Conservation (phyloP, 2,329 filamentous ascomycete species). For the Sclerotiophoma versabilis region DNA sequence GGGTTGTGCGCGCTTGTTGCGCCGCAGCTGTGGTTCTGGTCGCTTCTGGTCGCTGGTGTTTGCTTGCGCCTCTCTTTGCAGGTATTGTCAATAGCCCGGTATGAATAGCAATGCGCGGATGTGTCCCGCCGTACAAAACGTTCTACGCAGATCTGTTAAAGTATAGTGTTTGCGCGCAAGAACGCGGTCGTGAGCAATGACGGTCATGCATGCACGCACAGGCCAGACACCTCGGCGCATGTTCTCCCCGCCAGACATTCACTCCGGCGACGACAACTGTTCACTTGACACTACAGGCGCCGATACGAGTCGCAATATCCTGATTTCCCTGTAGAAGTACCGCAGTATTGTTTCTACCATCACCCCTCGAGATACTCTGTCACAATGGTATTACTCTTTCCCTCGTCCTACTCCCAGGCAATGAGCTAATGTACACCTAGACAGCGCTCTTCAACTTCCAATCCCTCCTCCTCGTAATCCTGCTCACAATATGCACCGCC, state of each 20-base stretch:
- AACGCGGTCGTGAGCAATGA: conserved; percentile 11
- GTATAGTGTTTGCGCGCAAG: conserved; percentile 6
- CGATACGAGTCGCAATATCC: background rate
- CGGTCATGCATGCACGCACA: conserved; percentile 21
- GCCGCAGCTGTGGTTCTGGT: background rate
- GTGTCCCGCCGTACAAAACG: background rate
- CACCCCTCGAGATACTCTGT: background rate
- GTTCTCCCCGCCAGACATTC: conserved; percentile 15
- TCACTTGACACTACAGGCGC: conserved; percentile 1
- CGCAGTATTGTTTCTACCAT: background rate
- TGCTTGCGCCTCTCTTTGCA: background rate
- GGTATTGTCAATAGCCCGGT: background rate
- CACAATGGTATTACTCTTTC: conserved; percentile 21
- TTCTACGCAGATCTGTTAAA: background rate
- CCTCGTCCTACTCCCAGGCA: background rate
- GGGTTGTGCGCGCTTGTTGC: background rate
- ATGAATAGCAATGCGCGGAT: background rate
- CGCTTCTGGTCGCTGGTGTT: background rate
- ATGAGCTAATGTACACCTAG: conserved; percentile 56
- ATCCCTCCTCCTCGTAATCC: conserved; percentile 89
- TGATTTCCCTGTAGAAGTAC: background rate
- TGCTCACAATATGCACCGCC: conserved; percentile 95
- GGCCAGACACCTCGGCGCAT: conserved; percentile 15
- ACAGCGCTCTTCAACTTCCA: conserved; percentile 99
- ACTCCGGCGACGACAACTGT: conserved; percentile 13